Conservation (phyloP, 192 early-diverging fungal genomes). For the Gryganskiella cystojenkinii region DNA sequence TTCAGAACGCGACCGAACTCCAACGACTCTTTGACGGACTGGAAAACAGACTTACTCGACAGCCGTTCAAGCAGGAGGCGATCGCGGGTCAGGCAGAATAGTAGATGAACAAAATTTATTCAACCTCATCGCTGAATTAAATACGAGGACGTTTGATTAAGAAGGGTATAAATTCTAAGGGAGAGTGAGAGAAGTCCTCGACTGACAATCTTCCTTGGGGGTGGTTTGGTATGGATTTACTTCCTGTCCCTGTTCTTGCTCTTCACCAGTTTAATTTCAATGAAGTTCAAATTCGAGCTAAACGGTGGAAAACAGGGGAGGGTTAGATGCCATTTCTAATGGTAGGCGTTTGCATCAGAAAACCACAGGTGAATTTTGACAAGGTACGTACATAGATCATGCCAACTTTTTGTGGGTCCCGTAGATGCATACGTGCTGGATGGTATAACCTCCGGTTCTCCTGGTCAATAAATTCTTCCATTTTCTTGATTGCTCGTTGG, state of each 20-base stretch:
- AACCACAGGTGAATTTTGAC: not conserved
- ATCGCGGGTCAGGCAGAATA: too few relatives aligned
- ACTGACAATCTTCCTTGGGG: too few relatives aligned
- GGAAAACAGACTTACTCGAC: too few relatives aligned
- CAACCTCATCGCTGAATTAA: too few relatives aligned
- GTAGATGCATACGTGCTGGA: constrained; percentile 44
- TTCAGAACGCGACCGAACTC: constrained; percentile 15
- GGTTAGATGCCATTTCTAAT: not conserved
- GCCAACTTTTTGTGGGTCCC: constrained; percentile 45
- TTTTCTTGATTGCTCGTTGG: constrained; percentile 34
- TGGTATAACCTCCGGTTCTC: constrained; percentile 37
- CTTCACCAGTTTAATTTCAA: not conserved
- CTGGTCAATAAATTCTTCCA: constrained; percentile 32
- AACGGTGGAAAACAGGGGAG: not conserved
- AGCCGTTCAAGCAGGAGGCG: too few relatives aligned
- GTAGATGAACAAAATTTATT: too few relatives aligned
- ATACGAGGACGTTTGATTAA: too few relatives aligned
- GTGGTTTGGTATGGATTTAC: too few relatives aligned
- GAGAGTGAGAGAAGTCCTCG: too few relatives aligned
- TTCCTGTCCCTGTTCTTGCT: not conserved
- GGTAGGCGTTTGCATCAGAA: too few relatives aligned
- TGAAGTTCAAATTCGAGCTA: constrained; percentile 38
- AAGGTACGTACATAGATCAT: constrained; percentile 47
- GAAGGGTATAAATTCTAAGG: too few relatives aligned
- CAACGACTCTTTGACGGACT: constrained; percentile 19